phyloP scores from a whole-genome alignment of 108 stramenopile genomes.

The Stephanodiscus minutulus region DNA sequence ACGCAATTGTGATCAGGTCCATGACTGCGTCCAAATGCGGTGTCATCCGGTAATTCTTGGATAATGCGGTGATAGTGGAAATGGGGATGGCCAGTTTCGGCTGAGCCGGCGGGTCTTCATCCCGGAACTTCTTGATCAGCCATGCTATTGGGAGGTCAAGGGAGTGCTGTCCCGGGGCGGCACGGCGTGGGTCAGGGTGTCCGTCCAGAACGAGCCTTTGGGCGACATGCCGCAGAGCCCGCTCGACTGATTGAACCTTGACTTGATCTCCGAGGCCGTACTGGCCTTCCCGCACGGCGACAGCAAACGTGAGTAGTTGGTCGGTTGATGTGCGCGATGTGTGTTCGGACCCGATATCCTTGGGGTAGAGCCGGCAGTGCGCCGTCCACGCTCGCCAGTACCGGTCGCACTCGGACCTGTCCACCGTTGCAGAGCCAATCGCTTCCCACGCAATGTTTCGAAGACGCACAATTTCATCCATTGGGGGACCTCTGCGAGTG shows the following conservation, averaged over 20 bases:
- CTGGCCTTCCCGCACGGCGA: conserved; percentile 1
- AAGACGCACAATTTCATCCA: neutral
- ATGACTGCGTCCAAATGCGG: neutral
- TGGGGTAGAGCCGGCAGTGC: neutral
- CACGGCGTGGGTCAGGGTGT: neutral
- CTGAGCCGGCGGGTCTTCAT: conserved; percentile 7
- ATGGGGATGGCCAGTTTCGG: conserved; percentile 11
- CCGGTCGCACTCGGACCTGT: neutral
- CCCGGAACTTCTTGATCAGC: neutral
- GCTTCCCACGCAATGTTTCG: conserved; percentile 2
- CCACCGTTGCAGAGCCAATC: conserved; percentile 3
- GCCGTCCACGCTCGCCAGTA: neutral
- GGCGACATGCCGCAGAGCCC: neutral
- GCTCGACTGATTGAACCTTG: neutral
- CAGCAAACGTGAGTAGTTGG: neutral
- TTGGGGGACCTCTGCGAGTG: neutral
- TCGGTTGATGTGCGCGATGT: neutral
- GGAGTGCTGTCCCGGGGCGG: neutral
- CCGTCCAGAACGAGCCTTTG: neutral
- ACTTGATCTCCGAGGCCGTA: neutral
- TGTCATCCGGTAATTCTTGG: neutral
- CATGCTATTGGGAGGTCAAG: neutral
- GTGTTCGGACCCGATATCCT: too few relatives aligned
- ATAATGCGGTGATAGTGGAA: neutral
- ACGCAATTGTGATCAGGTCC: neutral